phyloP scores from a whole-genome alignment of 306 rosid species.

The Begonia loranthoides region DNA sequence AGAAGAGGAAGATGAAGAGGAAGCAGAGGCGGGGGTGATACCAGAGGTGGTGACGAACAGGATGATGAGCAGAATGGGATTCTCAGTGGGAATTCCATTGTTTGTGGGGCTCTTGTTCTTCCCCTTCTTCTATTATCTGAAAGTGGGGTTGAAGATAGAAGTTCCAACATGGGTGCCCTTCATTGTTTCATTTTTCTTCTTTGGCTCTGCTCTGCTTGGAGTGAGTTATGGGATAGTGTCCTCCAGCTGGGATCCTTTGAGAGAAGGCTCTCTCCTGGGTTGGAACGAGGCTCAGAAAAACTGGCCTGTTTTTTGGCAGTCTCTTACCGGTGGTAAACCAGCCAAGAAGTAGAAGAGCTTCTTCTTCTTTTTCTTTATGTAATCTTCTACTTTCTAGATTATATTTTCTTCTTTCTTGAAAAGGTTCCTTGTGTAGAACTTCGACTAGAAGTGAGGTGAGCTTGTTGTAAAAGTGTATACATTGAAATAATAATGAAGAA shows the following conservation, averaged over 20 bases:
- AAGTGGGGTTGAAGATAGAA: conserved; percentile 68
- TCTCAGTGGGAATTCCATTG: conserved; percentile 69
- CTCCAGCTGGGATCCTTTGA: conserved; percentile 75
- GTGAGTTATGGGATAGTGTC: conserved; percentile 97
- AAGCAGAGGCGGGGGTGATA: conserved; percentile 41
- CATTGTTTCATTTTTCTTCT: conserved; percentile 73
- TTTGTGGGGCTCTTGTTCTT: conserved; percentile 63
- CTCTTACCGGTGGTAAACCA: conserved; percentile 31
- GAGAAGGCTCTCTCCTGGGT: conserved; percentile 54
- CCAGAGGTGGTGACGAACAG: conserved; percentile 90
- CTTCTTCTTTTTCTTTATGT: too few relatives aligned
- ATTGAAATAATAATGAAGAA: too few relatives aligned
- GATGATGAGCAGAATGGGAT: conserved; percentile 69
- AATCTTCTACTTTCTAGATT: too few relatives aligned
- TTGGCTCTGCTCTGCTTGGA: conserved; percentile 78
- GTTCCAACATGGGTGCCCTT: conserved; percentile 94
- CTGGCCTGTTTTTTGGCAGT: conserved; percentile 68
- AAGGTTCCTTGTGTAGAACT: too few relatives aligned
- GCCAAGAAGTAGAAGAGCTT: conserved; percentile 17
- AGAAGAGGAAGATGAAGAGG: conserved; percentile 24
- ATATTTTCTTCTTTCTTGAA: too few relatives aligned
- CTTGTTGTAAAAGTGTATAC: too few relatives aligned
- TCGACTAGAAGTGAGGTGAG: too few relatives aligned
- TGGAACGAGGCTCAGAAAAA: conserved; percentile 68
- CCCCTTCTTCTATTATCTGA: conserved; percentile 72